phyloP scores from a whole-genome alignment of 2,329 filamentous ascomycete genomes.

The Aspergillus oerlinghausenensis region DNA sequence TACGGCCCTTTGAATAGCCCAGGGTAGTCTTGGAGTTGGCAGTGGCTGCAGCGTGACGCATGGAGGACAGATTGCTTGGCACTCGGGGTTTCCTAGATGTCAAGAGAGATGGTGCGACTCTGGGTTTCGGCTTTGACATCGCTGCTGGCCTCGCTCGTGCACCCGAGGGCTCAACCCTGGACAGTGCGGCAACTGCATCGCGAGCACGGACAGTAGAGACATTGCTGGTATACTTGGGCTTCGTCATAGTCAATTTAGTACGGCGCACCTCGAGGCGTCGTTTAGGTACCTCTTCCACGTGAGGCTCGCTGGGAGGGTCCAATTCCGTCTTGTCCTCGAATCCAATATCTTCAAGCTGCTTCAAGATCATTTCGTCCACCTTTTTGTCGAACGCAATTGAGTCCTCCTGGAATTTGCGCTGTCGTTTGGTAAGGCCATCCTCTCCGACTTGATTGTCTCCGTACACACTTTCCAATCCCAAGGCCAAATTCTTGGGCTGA shows the following conservation, averaged over 20 bases:
- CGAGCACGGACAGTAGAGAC: constrained; percentile 39
- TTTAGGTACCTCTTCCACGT: constrained; percentile 34
- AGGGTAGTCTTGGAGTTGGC: constrained; percentile 74
- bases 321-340: constrained; percentile 57
- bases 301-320: constrained; percentile 31
- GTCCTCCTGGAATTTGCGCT: constrained; percentile 65
- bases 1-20: constrained; percentile 75
- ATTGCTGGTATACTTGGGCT: constrained; percentile 20
- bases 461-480: constrained; percentile 50
- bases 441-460: constrained; percentile 42
- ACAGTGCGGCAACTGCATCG: constrained; percentile 38
- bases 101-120: constrained; percentile 28
- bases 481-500: constrained; percentile 49
- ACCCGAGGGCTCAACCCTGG: constrained; percentile 26
- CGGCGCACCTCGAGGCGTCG: constrained; percentile 21
- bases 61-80: constrained; percentile 47
- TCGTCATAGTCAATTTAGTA: constrained; percentile 23
- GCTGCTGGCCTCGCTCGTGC: constrained; percentile 28
- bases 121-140: constrained; percentile 34
- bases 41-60: constrained; percentile 58
- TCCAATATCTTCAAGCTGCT: constrained; percentile 59
- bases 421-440: constrained; percentile 61
- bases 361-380: constrained; percentile 63
- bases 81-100: constrained; percentile 41
- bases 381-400: constrained; percentile 58